Percentiles rank a stretch among this genome's conserved stretches.
Evolutionary conservation across 768 basidiomycete species (phyloP).

Genomic region (Auriscalpium vulgare): DNA sequence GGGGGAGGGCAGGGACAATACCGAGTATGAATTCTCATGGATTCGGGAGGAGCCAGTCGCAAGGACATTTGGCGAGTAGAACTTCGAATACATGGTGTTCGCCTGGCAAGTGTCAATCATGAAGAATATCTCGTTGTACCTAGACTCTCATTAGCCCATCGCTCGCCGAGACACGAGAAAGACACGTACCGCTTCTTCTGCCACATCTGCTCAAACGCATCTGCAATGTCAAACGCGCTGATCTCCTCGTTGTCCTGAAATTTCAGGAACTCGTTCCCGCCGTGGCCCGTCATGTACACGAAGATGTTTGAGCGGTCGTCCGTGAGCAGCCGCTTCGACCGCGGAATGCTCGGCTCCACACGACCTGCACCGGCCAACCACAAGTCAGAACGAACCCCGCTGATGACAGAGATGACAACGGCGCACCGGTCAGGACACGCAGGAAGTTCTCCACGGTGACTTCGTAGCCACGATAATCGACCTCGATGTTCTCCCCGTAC

Average conservation of each 20-base stretch:
- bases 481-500: slow-evolving; percentile 95
- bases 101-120: slow-evolving; percentile 99
- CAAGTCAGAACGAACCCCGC: neutral
- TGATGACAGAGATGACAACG: neutral
- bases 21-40: slow-evolving; percentile 90
- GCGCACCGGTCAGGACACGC: slow-evolving; percentile 80
- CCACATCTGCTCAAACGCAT: slow-evolving; percentile 98
- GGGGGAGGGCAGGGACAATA: slow-evolving; percentile 27
- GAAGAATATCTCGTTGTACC: slow-evolving; percentile 94
- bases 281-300: slow-evolving; percentile 97
- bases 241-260: slow-evolving; percentile 99
- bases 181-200: slow-evolving; percentile 79
- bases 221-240: slow-evolving; percentile 93
- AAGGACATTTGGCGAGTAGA: slow-evolving; percentile 89
- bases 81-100: slow-evolving; percentile 88
- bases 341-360: slow-evolving; percentile 74
- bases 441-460: slow-evolving; percentile 97
- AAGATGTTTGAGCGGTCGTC: slow-evolving; percentile 92
- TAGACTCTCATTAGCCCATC: slow-evolving; percentile 17
- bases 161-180: neutral
- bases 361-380: slow-evolving; percentile 48
- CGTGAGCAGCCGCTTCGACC: slow-evolving; percentile 85
- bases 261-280: slow-evolving; percentile 96
- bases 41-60: slow-evolving; percentile 83
- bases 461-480: slow-evolving; percentile 97